These are phyloP conservation scores for Austroboletus eburneus DNA, from an alignment of 768 basidiomycete genomes.

Conservation along the genomic window DNA sequence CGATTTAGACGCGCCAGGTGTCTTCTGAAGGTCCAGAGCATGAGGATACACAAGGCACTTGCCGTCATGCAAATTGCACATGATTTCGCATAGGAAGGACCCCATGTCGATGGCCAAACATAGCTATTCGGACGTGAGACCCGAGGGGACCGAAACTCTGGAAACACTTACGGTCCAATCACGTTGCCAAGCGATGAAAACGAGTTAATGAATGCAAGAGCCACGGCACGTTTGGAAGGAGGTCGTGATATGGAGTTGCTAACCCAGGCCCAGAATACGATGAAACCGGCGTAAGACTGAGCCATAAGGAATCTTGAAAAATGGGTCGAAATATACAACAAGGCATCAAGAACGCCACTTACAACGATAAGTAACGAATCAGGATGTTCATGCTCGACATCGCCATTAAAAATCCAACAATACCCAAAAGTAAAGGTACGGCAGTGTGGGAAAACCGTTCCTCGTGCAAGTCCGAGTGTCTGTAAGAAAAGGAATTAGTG, in stretches of 20 bases:
- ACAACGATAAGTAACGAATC: slow-evolving; percentile 65
- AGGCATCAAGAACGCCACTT: slow-evolving; percentile 16
- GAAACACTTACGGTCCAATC: slow-evolving; percentile 62
- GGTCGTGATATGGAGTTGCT: slow-evolving; percentile 67
- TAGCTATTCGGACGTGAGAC: slow-evolving; percentile 39
- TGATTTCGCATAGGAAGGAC: slow-evolving; percentile 63
- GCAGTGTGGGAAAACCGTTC: slow-evolving; percentile 72
- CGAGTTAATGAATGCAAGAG: slow-evolving; percentile 77
- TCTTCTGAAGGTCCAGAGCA: slow-evolving; percentile 47
- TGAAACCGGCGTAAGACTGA: slow-evolving; percentile 67
- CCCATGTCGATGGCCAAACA: slow-evolving; percentile 66
- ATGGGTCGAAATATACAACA: slow-evolving; percentile 1
- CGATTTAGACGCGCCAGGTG: slow-evolving; percentile 42
- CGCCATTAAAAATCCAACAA: slow-evolving; percentile 66
- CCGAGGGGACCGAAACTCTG: not conserved
- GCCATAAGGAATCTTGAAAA: slow-evolving; percentile 67
- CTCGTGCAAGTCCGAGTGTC: slow-evolving; percentile 65
- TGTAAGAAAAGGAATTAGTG: slow-evolving; percentile 18
- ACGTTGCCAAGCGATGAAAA: slow-evolving; percentile 84
- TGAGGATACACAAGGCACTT: slow-evolving; percentile 45
- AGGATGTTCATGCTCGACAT: slow-evolving; percentile 58
- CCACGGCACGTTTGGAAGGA: slow-evolving; percentile 84
- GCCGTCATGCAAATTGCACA: slow-evolving; percentile 70
- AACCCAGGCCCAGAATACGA: slow-evolving; percentile 55
- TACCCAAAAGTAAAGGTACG: slow-evolving; percentile 49